Evolutionary conservation across 805 yeast species (phyloP).

Genomic region (Citeromyces nyonsensis): DNA sequence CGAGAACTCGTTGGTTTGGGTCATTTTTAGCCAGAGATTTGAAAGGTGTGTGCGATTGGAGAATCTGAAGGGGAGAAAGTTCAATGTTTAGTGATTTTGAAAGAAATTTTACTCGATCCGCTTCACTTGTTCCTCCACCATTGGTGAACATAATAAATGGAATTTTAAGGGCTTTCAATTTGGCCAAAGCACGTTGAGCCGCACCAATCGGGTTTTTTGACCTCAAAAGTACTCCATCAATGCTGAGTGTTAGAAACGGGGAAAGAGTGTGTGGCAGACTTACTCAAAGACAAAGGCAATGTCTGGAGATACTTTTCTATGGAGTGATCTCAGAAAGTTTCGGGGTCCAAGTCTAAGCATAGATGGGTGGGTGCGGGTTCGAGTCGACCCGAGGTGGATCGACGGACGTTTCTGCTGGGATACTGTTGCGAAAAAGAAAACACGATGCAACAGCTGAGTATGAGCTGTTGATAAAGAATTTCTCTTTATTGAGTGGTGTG

Average conservation of each 20-base stretch:
- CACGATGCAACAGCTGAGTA: too few relatives aligned
- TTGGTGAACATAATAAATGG: slow-evolving; percentile 82
- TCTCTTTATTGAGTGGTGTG: too few relatives aligned
- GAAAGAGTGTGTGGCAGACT: slow-evolving; percentile 6
- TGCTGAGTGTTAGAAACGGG: too few relatives aligned
- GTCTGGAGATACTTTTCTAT: too few relatives aligned
- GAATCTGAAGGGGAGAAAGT: slow-evolving; percentile 47
- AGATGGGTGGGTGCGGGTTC: too few relatives aligned
- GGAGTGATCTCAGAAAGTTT: too few relatives aligned
- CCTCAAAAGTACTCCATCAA: slow-evolving; percentile 79
- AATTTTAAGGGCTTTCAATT: slow-evolving; percentile 31
- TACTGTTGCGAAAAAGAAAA: too few relatives aligned
- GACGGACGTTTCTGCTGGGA: too few relatives aligned
- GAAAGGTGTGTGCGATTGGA: slow-evolving; percentile 85
- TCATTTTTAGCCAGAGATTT: slow-evolving; percentile 32
- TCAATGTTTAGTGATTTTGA: slow-evolving; percentile 22
- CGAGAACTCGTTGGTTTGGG: slow-evolving; percentile 45
- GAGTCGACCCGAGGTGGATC: too few relatives aligned
- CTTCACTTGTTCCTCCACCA: slow-evolving; percentile 76
- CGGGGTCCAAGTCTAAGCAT: too few relatives aligned
- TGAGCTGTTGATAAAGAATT: too few relatives aligned
- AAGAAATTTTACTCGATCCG: slow-evolving; percentile 37
- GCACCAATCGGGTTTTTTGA: slow-evolving; percentile 53
- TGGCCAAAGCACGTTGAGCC: slow-evolving; percentile 37
- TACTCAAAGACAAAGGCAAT: slow-evolving; percentile 19